phyloP scores from a whole-genome alignment of 1,139 yeast species.

The Saccharomyces hybrid region DNA sequence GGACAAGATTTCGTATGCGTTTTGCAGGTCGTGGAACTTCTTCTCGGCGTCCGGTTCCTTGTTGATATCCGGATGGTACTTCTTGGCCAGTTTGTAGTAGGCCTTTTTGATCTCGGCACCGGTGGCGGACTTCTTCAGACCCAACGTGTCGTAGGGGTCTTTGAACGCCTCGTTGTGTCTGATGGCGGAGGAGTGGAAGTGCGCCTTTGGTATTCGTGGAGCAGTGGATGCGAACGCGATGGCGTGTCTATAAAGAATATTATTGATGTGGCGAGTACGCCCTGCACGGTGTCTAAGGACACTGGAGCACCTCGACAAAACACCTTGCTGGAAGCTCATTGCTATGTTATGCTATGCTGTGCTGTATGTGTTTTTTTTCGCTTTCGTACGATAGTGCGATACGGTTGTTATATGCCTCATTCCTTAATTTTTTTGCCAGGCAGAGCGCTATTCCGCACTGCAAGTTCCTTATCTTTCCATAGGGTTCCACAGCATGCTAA shows the following conservation, averaged over 20 bases:
- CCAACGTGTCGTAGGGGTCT: constrained; percentile 82
- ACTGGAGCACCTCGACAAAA: neutral
- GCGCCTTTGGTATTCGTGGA: neutral
- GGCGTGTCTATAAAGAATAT: neutral
- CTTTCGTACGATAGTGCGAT: neutral
- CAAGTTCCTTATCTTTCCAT: neutral
- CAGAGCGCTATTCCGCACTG: neutral
- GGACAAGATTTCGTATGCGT: constrained; percentile 84
- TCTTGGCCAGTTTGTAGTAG: constrained; percentile 85
- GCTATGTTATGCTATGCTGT: neutral
- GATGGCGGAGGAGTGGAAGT: neutral
- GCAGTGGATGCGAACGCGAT: neutral
- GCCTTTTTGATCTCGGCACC: constrained; percentile 88
- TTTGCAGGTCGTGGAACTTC: constrained; percentile 86
- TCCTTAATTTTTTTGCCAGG: neutral
- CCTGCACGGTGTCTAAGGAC: neutral
- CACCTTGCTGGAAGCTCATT: neutral
- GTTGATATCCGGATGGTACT: constrained; percentile 94
- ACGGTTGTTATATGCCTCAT: neutral
- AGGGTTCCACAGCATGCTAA: neutral
- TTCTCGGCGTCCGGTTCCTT: constrained; percentile 84
- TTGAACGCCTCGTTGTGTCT: constrained; percentile 24
- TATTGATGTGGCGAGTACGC: neutral
- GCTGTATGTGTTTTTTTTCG: neutral
- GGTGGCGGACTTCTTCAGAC: constrained; percentile 65